Evolutionary conservation across 306 rosid species (phyloP), one percentile per base, ranked within the genome.

Genomic region (Acacia melanoxylon): DNA sequence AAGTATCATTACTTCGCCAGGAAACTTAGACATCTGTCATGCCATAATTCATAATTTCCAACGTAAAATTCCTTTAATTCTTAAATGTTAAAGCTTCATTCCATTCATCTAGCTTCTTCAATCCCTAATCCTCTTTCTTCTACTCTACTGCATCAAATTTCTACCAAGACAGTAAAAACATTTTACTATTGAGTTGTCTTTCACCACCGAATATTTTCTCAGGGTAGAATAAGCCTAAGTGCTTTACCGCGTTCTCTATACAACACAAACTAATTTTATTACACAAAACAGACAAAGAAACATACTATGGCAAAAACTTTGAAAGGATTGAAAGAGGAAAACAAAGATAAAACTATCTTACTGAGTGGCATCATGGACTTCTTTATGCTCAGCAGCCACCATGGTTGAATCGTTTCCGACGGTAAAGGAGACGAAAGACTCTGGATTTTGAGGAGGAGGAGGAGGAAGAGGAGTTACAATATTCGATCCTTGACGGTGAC

Each of bases 391-490:
- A 65, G 35, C 40, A 49, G 71, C 48, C 31, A 0, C 63, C 19
- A n/a, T 40, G 66, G 24, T 65, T 45, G 72, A 73, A 66, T 75
- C 54, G 52, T 24, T 45, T 56, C 67, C 8, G 20, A 35, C 52
- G 20, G 68, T 58, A 4, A 27, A 68, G 35, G 78, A 59, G 27
- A 1, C 15, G 29, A 31, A 22, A 29, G 13, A 45, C 42, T 45
- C 44, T 4, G 80, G 62, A 52, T 72, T 49, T 35, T 63, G 86
- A 20, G 62, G 84, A 25, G 19, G 86, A 20, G 62, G 84, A 25
- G 19, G 67, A 79, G 72, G 77, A 52, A 69, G 65, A 84, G 72
- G 74, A 44, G 44, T 9, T 0, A 46, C 12, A 25, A 4, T 4
- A 74, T 10, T 15, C n/a, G 20, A 45, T 24, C 66, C 66, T 10